Evolutionary conservation across 108 stramenopile genomes (phyloP), one percentile per base, ranked within the genome.

Genomic region (Cyclostephanos invisitatus): DNA sequence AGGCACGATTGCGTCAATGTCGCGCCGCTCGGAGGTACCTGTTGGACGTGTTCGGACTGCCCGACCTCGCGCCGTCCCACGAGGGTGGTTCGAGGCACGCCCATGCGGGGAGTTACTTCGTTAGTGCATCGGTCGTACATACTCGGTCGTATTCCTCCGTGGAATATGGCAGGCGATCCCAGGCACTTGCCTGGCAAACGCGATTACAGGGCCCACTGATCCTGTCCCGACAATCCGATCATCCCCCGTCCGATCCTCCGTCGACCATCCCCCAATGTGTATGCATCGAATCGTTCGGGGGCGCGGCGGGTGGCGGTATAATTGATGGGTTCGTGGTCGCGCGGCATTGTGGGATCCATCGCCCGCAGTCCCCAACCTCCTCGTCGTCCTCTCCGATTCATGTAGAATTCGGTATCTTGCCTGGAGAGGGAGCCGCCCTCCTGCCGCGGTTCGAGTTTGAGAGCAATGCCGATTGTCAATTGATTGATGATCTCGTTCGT

Each of bases 381-480:
- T 12, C 59, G 21, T 40, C 58, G 29, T 60, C 51, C 6, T 54
- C 62, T 17, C 17, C 37, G 0, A 32, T 70, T 37, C 57, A 65
- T 15, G 83, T 92, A 10, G 85, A 88, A 24, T 82, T 92, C 76
- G 84, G 82, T 15, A 75, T 88, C 15, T 18, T 87, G 2, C 79
- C 89, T 6, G 86, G 86, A 36, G 68, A 70, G 42, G 78, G 73
- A 46, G 29, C 73, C 11, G 67, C 63, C 20, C 15, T 89, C 8
- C 54, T 93, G 22, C 89, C 92, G 11, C 72, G 89, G 60, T 93
- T 93, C 61, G 61, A 69, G 2, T 85, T 84, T 38, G 92, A 93
- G 71, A 73, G 70, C 44, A 55, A 53, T 25, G 67, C 67, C 20
- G 89, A 89, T 81, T 54, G 65, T n/a, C 60, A 66, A n/a, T 61